phyloP scores from a whole-genome alignment of 805 yeast species.

The Saccharomycopsis synnaedendra region DNA sequence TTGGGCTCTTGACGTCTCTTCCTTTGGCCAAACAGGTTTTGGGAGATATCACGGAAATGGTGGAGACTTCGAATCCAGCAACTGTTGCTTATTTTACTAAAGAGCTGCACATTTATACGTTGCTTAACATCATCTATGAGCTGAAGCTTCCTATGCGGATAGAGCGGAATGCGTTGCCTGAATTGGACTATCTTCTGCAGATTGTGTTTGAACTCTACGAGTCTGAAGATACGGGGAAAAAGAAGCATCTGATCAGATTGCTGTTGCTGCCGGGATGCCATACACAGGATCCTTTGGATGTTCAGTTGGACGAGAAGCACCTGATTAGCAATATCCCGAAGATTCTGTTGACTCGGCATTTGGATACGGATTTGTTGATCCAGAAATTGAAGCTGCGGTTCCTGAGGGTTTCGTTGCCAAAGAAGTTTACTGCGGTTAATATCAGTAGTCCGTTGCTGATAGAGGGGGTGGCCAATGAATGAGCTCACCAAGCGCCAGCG shows the following conservation, averaged over 20 bases:
- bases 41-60: slow-evolving; percentile 69
- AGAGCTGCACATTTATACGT: slow-evolving; percentile 92
- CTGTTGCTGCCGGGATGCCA: slow-evolving; percentile 98
- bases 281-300: slow-evolving; percentile 94
- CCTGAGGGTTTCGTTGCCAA: slow-evolving; percentile 80
- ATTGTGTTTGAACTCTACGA: slow-evolving; percentile 91
- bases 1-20: slow-evolving; percentile 85
- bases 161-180: slow-evolving; percentile 92
- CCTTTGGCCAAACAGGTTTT: slow-evolving; percentile 87
- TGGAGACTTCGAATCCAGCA: slow-evolving; percentile 69
- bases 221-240: slow-evolving; percentile 47
- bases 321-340: slow-evolving; percentile 94
- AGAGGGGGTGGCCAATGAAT: slow-evolving; percentile 7
- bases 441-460: slow-evolving; percentile 54
- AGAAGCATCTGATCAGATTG: slow-evolving; percentile 80
- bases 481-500: no score
- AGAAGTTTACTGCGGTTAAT: slow-evolving; percentile 81
- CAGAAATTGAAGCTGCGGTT: slow-evolving; percentile 75
- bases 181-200: slow-evolving; percentile 89
- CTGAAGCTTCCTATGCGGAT: slow-evolving; percentile 92
- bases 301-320: slow-evolving; percentile 90
- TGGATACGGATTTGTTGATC: slow-evolving; percentile 82
- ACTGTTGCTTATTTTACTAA: slow-evolving; percentile 88
- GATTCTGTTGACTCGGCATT: slow-evolving; percentile 79
- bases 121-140: slow-evolving; percentile 82